Conservation (phyloP, 257 asterid species). For the Cinchona pubescens region DNA sequence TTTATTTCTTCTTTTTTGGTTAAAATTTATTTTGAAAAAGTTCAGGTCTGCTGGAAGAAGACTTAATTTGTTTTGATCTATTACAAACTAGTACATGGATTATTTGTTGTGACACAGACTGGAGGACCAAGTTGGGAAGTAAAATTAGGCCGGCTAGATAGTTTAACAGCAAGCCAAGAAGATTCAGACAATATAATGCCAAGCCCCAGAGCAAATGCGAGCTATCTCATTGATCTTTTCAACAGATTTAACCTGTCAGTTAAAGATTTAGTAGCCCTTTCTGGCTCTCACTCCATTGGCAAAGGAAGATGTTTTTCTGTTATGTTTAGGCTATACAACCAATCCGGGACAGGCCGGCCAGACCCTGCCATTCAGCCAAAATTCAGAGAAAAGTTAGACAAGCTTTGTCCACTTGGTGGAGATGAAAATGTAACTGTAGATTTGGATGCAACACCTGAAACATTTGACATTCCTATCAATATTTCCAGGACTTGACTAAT, state of each 20-base stretch:
- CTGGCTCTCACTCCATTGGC: constrained; percentile 94
- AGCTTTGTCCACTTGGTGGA: constrained; percentile 66
- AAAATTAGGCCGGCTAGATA: constrained; percentile 72
- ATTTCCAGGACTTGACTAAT: constrained; percentile 61
- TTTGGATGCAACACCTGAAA: constrained; percentile 65
- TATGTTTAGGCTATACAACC: constrained; percentile 83
- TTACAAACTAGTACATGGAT: neutral
- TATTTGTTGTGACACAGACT: constrained; percentile 39
- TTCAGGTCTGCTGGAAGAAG: neutral
- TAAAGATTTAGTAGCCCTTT: constrained; percentile 80
- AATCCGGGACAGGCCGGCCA: constrained; percentile 75
- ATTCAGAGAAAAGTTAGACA: constrained; percentile 43
- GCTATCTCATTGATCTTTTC: constrained; percentile 59
- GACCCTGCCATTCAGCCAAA: constrained; percentile 71
- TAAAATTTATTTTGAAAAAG: too few relatives aligned
- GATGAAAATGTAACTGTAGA: constrained; percentile 62
- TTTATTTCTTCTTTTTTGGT: neutral
- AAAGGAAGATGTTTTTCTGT: constrained; percentile 82
- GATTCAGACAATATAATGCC: constrained; percentile 83
- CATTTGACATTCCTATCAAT: constrained; percentile 74
- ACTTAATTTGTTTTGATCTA: neutral
- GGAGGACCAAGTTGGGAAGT: constrained; percentile 96
- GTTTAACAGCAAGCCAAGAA: constrained; percentile 82
- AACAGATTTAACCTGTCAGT: constrained; percentile 55
- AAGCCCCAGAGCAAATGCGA: constrained; percentile 87